Percentiles rank a stretch among this genome's conserved stretches.
Conservation (phyloP, 1,284 basidiomycete genomes). For the Ganoderma lucidum region DNA sequence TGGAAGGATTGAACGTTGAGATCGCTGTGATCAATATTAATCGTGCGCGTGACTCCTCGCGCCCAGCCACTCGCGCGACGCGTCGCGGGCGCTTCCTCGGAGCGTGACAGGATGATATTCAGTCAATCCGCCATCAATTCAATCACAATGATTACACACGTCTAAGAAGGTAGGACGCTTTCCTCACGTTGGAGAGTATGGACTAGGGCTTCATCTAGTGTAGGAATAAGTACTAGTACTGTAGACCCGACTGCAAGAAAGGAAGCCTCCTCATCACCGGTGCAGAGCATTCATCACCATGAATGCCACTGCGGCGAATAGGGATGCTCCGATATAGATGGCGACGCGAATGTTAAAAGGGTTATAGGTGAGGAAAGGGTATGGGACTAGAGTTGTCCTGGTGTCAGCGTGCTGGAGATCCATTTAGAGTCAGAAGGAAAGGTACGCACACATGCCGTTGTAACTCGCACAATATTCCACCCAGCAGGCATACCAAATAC, state of each 20-base stretch:
- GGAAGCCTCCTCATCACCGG: slow-evolving; percentile 13
- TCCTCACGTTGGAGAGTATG: neutral
- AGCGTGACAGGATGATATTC: no score
- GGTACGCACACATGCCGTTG: slow-evolving; percentile 70
- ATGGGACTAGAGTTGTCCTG: slow-evolving; percentile 64
- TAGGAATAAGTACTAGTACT: no score
- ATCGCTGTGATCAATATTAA: neutral
- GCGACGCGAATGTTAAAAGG: slow-evolving; percentile 57
- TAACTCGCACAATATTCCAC: slow-evolving; percentile 72
- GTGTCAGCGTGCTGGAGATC: slow-evolving; percentile 7
- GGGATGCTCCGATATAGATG: slow-evolving; percentile 65
- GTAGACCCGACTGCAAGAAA: no score
- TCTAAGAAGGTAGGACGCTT: no score
- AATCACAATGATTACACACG: no score
- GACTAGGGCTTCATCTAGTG: neutral
- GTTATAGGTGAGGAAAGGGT: slow-evolving; percentile 80
- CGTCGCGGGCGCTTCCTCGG: neutral
- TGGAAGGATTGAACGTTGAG: neutral
- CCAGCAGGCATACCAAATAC: slow-evolving; percentile 67
- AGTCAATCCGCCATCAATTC: no score
- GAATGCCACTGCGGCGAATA: slow-evolving; percentile 66
- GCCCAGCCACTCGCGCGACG: neutral
- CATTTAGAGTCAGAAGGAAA: neutral
- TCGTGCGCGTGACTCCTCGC: neutral
- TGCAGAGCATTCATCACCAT: slow-evolving; percentile 60